Conservation (phyloP, 345 rosid genomes). For the Theobroma cacao region DNA sequence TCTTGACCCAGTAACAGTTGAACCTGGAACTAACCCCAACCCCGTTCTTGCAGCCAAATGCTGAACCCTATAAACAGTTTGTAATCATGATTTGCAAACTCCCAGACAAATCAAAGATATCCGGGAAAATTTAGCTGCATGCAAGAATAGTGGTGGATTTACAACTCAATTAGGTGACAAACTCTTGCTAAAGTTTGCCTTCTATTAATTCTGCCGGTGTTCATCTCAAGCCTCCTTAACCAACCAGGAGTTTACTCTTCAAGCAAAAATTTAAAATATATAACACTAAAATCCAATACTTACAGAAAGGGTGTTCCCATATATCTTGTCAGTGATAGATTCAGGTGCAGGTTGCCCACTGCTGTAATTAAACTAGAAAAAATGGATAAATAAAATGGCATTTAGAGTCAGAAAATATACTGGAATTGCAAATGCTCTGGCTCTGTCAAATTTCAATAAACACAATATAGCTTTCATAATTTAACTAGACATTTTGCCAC, state of each 20-base stretch:
- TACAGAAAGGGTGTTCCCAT: constrained; percentile 94
- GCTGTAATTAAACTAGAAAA: constrained; percentile 79
- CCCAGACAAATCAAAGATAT: not conserved
- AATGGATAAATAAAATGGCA: constrained; percentile 4
- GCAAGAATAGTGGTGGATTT: not conserved
- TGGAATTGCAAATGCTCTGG: not conserved
- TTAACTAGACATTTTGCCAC: not conserved
- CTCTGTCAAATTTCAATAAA: not conserved
- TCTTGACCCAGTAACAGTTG: not conserved
- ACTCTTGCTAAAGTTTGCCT: not conserved
- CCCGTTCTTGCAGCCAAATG: not conserved
- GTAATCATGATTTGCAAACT: not conserved
- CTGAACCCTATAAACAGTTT: not conserved
- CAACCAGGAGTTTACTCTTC: not conserved
- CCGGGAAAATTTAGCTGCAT: not conserved
- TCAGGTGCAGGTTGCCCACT: constrained; percentile 98
- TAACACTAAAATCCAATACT: constrained; percentile 30
- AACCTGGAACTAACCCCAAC: not conserved
- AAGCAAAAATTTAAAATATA: not conserved
- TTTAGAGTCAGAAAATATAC: constrained; percentile 8
- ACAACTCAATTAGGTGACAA: not conserved
- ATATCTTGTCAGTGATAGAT: constrained; percentile 88
- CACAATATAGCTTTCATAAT: constrained; percentile 1
- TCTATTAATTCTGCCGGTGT: not conserved
- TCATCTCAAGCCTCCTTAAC: not conserved